Conservation (phyloP, 129 eudicot genomes). For the Gnaphalium uliginosum region DNA sequence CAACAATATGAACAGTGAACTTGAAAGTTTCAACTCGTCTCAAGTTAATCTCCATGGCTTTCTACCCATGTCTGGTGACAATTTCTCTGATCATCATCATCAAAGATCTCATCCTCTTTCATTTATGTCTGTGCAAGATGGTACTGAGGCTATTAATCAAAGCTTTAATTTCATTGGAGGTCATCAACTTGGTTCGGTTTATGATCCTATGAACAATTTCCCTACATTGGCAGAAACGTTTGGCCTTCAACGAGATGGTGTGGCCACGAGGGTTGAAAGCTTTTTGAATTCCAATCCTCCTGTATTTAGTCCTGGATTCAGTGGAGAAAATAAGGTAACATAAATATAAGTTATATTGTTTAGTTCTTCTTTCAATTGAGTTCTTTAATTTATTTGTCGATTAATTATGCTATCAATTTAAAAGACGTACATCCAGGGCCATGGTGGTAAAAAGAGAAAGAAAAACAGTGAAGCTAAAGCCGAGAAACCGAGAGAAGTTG, state of each 20-base stretch:
- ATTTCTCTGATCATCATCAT: conserved; percentile 32
- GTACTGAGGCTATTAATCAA: conserved; percentile 27
- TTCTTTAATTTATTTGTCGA: neutral
- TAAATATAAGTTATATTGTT: neutral
- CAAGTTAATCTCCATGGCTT: conserved; percentile 38
- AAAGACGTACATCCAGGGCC: conserved; percentile 31
- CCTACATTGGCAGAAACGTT: conserved; percentile 27
- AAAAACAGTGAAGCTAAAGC: conserved; percentile 34
- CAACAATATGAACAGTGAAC: conserved; percentile 40
- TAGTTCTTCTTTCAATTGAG: neutral
- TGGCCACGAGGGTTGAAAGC: conserved; percentile 24
- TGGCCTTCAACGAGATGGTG: conserved; percentile 26
- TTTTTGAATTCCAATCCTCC: conserved; percentile 37
- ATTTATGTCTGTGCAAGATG: conserved; percentile 22
- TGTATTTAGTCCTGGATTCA: conserved; percentile 29
- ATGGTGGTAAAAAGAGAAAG: conserved; percentile 73
- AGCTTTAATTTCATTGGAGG: conserved; percentile 24
- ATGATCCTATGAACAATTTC: conserved; percentile 40
- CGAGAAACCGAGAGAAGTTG: conserved; percentile 70
- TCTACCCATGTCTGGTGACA: conserved; percentile 39
- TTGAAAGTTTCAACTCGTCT: conserved; percentile 39
- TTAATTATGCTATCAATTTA: neutral
- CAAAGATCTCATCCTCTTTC: conserved; percentile 35
- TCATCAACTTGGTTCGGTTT: conserved; percentile 21
- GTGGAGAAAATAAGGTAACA: conserved; percentile 30